Evolutionary conservation across 495 filamentous ascomycete genomes (phyloP).

Genomic region (Bacidia gigantensis): DNA sequence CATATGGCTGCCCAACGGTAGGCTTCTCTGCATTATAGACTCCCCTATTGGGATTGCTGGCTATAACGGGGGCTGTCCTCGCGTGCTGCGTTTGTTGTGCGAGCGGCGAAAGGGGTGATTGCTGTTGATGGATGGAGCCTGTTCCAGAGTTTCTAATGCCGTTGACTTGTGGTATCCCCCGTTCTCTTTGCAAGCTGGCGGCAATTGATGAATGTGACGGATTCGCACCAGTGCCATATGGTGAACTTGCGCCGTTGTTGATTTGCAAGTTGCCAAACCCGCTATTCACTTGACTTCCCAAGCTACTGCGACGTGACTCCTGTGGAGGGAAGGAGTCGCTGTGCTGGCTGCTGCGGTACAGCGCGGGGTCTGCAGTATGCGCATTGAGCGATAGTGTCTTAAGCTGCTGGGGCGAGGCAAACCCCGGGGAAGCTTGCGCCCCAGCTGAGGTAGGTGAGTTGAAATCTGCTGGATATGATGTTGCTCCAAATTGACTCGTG

Average conservation of each 20-base stretch:
- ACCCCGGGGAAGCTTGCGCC: conserved; percentile 33
- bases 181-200: conserved; percentile 43
- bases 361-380: conserved; percentile 25
- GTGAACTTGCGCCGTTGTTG: conserved; percentile 41
- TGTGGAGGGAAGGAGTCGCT: conserved; percentile 23
- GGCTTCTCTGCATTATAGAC: conserved; percentile 71
- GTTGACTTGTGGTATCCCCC: conserved; percentile 38
- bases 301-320: conserved; percentile 58
- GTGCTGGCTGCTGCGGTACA: conserved; percentile 30
- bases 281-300: conserved; percentile 64
- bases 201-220: conserved; percentile 64
- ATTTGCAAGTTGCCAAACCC: conserved; percentile 56
- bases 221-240: conserved; percentile 50
- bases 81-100: conserved; percentile 38
- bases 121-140: conserved; percentile 22
- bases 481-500: conserved; percentile 30
- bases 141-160: conserved; percentile 44
- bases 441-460: conserved; percentile 32
- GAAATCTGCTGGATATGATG: conserved; percentile 19
- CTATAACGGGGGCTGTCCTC: conserved; percentile 61
- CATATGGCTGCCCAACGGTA: conserved; percentile 69
- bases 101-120: conserved; percentile 34
- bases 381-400: not conserved
- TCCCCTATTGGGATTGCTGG: conserved; percentile 58
- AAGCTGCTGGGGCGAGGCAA: conserved; percentile 26